phyloP scores from a whole-genome alignment of 768 basidiomycete genomes.

The Xerocomellus dryophilus region DNA sequence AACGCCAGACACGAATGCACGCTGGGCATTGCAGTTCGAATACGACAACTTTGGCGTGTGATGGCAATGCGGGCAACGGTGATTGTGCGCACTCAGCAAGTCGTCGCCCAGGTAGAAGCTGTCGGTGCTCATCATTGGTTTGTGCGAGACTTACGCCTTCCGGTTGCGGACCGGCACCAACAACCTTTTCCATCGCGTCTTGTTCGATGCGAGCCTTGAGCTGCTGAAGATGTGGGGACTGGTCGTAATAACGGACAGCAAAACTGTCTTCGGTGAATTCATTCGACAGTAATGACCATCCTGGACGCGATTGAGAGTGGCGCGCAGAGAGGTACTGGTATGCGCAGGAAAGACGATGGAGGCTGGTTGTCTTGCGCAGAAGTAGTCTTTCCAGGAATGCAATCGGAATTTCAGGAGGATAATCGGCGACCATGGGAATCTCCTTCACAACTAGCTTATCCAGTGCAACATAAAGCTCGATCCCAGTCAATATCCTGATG shows the following conservation, averaged over 20 bases:
- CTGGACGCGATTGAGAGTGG: conserved; percentile 8
- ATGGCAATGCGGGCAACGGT: conserved; percentile 41
- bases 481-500: conserved; percentile 35
- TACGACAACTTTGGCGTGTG: conserved; percentile 26
- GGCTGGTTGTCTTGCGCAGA: conserved; percentile 24
- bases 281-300: conserved; percentile 34
- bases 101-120: background rate
- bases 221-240: conserved; percentile 19
- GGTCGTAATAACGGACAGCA: conserved; percentile 34
- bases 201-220: conserved; percentile 30
- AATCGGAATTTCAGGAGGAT: conserved; percentile 29
- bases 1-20: conserved; percentile 39
- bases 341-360: conserved; percentile 28
- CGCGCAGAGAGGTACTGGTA: conserved; percentile 33
- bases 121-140: background rate
- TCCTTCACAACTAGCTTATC: conserved; percentile 24
- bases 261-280: conserved; percentile 24
- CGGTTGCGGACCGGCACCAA: background rate
- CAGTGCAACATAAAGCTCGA: conserved; percentile 36
- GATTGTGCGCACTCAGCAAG: conserved; percentile 4
- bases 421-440: conserved; percentile 29
- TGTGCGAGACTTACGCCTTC: background rate
- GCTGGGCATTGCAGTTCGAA: conserved; percentile 41
- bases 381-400: conserved; percentile 21
- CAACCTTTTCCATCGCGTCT: conserved; percentile 11